phyloP scores from a whole-genome alignment of 441 rosid species.

The Populus hybrid region DNA sequence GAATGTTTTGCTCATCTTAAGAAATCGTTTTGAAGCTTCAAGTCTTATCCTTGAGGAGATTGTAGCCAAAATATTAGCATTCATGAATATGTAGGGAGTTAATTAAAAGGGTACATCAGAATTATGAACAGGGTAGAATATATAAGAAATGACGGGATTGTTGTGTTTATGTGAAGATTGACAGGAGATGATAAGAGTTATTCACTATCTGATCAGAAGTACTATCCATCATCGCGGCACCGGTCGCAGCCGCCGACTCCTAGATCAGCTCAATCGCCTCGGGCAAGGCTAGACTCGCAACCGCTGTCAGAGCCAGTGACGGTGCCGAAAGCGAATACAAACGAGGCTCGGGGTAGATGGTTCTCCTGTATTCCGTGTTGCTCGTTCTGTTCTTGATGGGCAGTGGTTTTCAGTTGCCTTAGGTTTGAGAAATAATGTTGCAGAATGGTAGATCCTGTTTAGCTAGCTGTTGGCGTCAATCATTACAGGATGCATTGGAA shows the following conservation, averaged over 20 bases:
- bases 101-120: neutral
- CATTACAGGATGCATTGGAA: neutral
- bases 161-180: conserved; percentile 32
- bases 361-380: conserved; percentile 63
- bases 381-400: conserved; percentile 23
- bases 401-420: neutral
- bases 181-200: conserved; percentile 36
- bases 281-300: conserved; percentile 7
- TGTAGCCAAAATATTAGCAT: too few relatives aligned
- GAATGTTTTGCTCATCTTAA: neutral
- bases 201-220: conserved; percentile 14
- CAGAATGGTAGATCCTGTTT: neutral
- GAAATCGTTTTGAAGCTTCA: neutral
- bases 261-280: conserved; percentile 15
- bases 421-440: neutral
- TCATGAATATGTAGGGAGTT: too few relatives aligned
- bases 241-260: conserved; percentile 31
- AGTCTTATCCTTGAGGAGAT: too few relatives aligned
- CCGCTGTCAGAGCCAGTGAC: conserved; percentile 11
- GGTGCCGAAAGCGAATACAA: conserved; percentile 27
- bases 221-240: neutral
- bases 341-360: conserved; percentile 36
- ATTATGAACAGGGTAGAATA: neutral
- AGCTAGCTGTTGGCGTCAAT: neutral
- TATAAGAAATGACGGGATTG: neutral